Evolutionary conservation across 2,329 filamentous ascomycete species (phyloP).

Genomic region (Xylaria multiplex): DNA sequence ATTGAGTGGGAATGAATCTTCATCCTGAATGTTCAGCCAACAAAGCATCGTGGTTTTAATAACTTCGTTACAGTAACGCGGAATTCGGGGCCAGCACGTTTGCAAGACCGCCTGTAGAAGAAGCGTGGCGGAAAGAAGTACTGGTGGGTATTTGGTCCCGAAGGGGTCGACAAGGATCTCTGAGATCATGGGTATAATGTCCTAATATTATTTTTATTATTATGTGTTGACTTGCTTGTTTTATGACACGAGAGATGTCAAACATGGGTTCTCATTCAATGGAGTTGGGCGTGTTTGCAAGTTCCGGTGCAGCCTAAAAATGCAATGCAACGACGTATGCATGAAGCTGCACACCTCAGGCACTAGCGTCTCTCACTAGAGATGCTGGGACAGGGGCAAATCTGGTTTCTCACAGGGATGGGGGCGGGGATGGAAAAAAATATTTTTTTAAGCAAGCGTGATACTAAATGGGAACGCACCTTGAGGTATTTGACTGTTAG

Average conservation of each 20-base stretch:
- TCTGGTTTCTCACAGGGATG: not conserved
- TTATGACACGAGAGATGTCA: not conserved
- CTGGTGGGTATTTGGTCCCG: slow-evolving; percentile 61
- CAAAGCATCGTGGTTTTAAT: slow-evolving; percentile 69
- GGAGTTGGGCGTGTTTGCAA: not conserved
- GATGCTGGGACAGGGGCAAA: not conserved
- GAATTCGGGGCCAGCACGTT: slow-evolving; percentile 76
- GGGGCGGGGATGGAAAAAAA: not conserved
- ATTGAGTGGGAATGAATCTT: slow-evolving; percentile 38
- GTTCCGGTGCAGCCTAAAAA: not conserved
- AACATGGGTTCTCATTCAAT: slow-evolving; percentile 11
- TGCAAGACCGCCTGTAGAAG: slow-evolving; percentile 67
- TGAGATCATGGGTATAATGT: slow-evolving; percentile 73
- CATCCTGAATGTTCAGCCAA: slow-evolving; percentile 67
- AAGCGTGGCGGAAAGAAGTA: slow-evolving; percentile 63
- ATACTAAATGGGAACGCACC: slow-evolving; percentile 52
- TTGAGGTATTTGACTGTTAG: slow-evolving; percentile 74
- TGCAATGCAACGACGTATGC: slow-evolving; percentile 10
- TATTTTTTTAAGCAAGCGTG: slow-evolving; percentile 5
- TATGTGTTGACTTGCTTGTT: slow-evolving; percentile 5
- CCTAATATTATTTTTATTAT: slow-evolving; percentile 52
- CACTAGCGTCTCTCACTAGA: not conserved
- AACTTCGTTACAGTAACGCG: slow-evolving; percentile 70
- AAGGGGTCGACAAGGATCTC: slow-evolving; percentile 76
- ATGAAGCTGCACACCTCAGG: not conserved